phyloP scores from a whole-genome alignment of 2,329 filamentous ascomycete genomes.

The Aspergillus ustus region DNA sequence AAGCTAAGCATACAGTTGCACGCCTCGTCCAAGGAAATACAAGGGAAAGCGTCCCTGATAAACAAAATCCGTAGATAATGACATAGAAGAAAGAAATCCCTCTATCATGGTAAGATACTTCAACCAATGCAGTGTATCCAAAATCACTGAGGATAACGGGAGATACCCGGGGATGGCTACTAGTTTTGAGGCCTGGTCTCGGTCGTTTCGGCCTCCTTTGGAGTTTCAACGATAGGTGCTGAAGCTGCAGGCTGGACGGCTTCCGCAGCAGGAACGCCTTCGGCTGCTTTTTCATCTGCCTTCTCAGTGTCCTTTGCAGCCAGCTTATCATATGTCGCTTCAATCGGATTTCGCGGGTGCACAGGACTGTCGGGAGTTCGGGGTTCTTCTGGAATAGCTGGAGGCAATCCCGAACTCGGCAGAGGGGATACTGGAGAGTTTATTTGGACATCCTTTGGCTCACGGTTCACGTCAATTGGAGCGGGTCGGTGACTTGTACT shows the following conservation, averaged over 20 bases:
- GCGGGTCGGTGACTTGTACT: constrained; percentile 27
- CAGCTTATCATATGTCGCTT: not conserved
- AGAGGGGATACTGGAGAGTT: constrained; percentile 36
- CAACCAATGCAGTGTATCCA: constrained; percentile 3
- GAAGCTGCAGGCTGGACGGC: not conserved
- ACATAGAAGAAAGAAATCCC: constrained; percentile 13
- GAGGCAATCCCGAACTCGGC: constrained; percentile 36
- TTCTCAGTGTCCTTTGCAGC: not conserved
- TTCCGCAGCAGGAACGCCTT: not conserved
- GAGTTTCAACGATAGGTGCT: not conserved
- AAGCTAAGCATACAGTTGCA: constrained; percentile 18
- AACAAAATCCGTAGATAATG: constrained; percentile 10
- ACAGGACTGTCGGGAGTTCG: constrained; percentile 32
- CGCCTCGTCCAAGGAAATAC: constrained; percentile 14
- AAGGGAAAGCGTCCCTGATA: constrained; percentile 7
- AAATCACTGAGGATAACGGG: not conserved
- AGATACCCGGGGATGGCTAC: not conserved
- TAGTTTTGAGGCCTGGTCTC: constrained; percentile 5
- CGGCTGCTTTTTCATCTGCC: not conserved
- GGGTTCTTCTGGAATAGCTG: constrained; percentile 41
- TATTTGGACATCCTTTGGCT: constrained; percentile 27
- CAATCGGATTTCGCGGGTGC: not conserved
- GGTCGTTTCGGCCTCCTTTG: not conserved
- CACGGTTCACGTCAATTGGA: constrained; percentile 31
- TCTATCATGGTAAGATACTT: constrained; percentile 2